phyloP scores from a whole-genome alignment of 2,329 filamentous ascomycete species.

The Talaromyces amestolkiae region DNA sequence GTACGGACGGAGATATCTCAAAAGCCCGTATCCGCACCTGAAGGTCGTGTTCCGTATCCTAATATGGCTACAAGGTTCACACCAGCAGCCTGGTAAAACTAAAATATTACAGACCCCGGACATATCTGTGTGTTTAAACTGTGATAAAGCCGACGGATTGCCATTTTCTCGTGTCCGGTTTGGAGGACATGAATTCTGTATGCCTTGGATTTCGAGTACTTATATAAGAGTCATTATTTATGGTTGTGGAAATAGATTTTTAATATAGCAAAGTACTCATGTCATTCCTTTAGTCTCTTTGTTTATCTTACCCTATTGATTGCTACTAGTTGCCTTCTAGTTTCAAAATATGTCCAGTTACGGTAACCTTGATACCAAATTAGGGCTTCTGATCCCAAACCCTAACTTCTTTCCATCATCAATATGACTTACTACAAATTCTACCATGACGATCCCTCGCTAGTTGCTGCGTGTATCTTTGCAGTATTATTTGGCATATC shows the following conservation, averaged over 20 bases:
- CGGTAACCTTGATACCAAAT: neutral
- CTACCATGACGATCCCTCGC: neutral
- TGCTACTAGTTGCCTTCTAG: neutral
- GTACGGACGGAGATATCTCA: neutral
- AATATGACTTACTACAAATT: neutral
- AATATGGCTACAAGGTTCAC: neutral
- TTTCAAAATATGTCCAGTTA: neutral
- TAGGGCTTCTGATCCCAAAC: neutral
- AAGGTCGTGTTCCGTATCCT: neutral
- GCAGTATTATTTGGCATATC: neutral
- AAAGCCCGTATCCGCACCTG: neutral
- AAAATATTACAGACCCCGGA: neutral
- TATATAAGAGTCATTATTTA: neutral
- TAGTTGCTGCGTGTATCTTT: neutral
- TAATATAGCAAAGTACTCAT: neutral
- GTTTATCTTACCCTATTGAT: neutral
- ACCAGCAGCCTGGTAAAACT: neutral
- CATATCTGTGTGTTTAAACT: neutral
- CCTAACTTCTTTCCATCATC: neutral
- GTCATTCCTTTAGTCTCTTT: neutral
- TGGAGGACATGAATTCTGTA: neutral
- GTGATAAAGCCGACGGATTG: neutral
- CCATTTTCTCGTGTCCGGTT: neutral
- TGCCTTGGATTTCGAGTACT: neutral
- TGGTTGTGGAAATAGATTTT: neutral